These are phyloP conservation scores for Trichophyton schoenleinii DNA, from an alignment of 2,329 filamentous ascomycete species.

Conservation along the genomic window DNA sequence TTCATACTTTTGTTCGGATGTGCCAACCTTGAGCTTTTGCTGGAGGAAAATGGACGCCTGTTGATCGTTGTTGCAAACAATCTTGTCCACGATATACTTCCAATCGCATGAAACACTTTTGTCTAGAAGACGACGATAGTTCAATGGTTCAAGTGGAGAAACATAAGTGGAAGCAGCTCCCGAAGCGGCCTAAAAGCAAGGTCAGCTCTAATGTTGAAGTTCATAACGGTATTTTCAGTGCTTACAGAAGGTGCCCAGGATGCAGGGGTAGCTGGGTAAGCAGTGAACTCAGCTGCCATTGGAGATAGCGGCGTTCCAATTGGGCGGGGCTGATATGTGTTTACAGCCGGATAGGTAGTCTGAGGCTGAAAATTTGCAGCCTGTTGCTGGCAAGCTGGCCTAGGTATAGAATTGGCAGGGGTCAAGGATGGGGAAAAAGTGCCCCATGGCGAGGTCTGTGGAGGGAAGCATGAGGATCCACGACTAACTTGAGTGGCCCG, in stretches of 20 bases:
- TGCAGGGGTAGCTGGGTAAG: slow-evolving; percentile 22
- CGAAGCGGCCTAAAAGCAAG: slow-evolving; percentile 33
- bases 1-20: slow-evolving; percentile 87
- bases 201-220: slow-evolving; percentile 15
- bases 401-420: slow-evolving; percentile 17
- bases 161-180: slow-evolving; percentile 63
- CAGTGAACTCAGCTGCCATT: slow-evolving; percentile 61
- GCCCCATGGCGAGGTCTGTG: slow-evolving; percentile 24
- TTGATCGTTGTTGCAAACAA: slow-evolving; percentile 97
- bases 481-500: slow-evolving; percentile 24
- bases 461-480: slow-evolving; percentile 23
- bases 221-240: slow-evolving; percentile 13
- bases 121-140: slow-evolving; percentile 89
- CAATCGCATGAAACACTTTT: slow-evolving; percentile 96
- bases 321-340: slow-evolving; percentile 42
- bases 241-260: slow-evolving; percentile 41
- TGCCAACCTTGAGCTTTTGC: slow-evolving; percentile 96
- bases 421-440: slow-evolving; percentile 19
- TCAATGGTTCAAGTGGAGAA: slow-evolving; percentile 78
- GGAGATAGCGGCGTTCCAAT: slow-evolving; percentile 57
- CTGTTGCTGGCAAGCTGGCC: slow-evolving; percentile 21
- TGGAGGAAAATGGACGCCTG: slow-evolving; percentile 98
- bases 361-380: slow-evolving; percentile 23
- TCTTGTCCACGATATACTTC: slow-evolving; percentile 99
- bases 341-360: slow-evolving; percentile 23